phyloP scores from a whole-genome alignment of 2,329 filamentous ascomycete species.

The Nothomitra cinnamomea region DNA sequence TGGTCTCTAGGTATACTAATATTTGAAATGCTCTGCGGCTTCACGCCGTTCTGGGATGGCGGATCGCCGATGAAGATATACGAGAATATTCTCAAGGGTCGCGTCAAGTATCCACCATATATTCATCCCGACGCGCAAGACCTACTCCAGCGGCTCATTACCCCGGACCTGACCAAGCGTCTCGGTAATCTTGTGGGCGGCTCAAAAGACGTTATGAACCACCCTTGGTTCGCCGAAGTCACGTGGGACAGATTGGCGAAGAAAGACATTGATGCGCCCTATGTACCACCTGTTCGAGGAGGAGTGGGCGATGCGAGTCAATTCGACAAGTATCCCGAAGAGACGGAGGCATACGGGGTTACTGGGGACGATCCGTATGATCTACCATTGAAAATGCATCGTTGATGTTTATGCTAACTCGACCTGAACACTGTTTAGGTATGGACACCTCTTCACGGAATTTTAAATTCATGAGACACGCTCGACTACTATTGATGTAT shows the following conservation, averaged over 20 bases:
- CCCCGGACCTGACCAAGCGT: constrained; percentile 83
- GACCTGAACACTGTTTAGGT: constrained; percentile 28
- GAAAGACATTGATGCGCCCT: constrained; percentile 96
- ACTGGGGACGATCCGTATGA: constrained; percentile 74
- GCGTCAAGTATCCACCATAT: constrained; percentile 92
- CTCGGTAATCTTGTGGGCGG: constrained; percentile 88
- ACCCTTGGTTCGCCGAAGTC: constrained; percentile 93
- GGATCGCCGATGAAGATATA: constrained; percentile 98
- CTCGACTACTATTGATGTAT: neutral
- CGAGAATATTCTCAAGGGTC: constrained; percentile 92
- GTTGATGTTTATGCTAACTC: constrained; percentile 8
- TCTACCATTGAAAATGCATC: constrained; percentile 2
- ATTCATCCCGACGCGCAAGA: constrained; percentile 90
- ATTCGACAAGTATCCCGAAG: constrained; percentile 96
- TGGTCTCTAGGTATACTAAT: constrained; percentile 97
- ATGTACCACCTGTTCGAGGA: constrained; percentile 87
- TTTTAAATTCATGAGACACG: constrained; percentile 35
- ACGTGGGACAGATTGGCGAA: constrained; percentile 89
- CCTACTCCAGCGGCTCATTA: constrained; percentile 82
- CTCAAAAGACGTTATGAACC: constrained; percentile 81
- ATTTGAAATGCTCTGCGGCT: constrained; percentile 98
- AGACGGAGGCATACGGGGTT: constrained; percentile 79
- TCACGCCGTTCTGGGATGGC: constrained; percentile 97
- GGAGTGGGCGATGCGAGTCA: constrained; percentile 91
- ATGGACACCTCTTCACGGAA: constrained; percentile 58